Percentiles rank a stretch among this genome's conserved stretches.
These are phyloP conservation scores for Phytopythium mirpurense DNA, from an alignment of 352 stramenopile species.

Conservation along the genomic window DNA sequence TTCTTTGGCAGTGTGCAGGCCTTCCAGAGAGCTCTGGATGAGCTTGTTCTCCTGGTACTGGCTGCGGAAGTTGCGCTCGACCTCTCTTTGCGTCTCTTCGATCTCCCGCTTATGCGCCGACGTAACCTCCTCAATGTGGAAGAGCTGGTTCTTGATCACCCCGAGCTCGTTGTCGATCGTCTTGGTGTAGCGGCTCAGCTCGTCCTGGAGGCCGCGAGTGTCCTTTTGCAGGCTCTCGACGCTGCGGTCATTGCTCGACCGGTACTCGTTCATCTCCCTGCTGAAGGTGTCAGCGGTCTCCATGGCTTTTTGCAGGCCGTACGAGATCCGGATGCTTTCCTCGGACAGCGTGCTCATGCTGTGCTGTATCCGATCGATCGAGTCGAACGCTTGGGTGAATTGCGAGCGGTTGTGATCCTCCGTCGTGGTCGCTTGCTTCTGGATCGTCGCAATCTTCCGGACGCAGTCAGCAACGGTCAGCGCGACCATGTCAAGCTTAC, in stretches of 20 bases:
- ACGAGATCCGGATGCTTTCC: constrained; percentile 64
- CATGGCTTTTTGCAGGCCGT: constrained; percentile 56
- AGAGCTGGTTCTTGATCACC: constrained; percentile 69
- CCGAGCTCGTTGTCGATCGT: constrained; percentile 56
- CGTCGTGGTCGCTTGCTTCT: constrained; percentile 45
- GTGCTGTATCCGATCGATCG: constrained; percentile 50
- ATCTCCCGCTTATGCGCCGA: constrained; percentile 53
- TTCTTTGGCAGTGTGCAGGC: constrained; percentile 37
- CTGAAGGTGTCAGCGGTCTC: constrained; percentile 40
- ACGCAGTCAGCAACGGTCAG: constrained; percentile 45
- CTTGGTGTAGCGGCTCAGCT: constrained; percentile 47
- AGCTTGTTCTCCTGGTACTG: constrained; percentile 54
- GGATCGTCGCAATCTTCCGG: constrained; percentile 47
- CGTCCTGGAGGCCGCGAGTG: constrained; percentile 30
- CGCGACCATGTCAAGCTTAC: constrained; percentile 51
- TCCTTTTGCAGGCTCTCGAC: constrained; percentile 34
- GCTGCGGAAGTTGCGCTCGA: constrained; percentile 46
- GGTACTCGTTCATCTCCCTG: constrained; percentile 43
- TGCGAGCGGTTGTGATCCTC: constrained; percentile 60
- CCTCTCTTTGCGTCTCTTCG: constrained; percentile 49
- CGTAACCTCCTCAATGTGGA: constrained; percentile 65
- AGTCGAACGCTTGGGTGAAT: constrained; percentile 62
- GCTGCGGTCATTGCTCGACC: constrained; percentile 27
- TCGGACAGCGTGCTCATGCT: constrained; percentile 69
- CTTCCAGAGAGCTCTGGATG: constrained; percentile 32